Evolutionary conservation across 164 flowering plant genomes (phyloP), one percentile per base, ranked within the genome.

Genomic region (Magnolia changhungtana): DNA sequence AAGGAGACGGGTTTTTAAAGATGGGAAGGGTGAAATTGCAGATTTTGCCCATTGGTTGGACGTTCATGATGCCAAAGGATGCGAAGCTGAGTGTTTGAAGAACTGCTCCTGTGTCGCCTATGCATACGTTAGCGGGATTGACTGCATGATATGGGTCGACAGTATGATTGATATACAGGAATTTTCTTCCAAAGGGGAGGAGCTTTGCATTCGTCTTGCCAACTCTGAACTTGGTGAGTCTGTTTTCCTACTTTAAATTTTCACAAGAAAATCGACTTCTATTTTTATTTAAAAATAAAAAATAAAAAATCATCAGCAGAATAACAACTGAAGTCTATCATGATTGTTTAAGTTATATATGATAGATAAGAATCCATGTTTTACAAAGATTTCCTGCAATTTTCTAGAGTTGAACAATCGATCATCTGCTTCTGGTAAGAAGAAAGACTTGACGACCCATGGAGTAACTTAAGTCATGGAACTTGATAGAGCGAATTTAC

Each of bases 181-280:
- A 19, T 64, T 64, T 64, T 7, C n/a, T 11, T 7, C 21, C 23
- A 19, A 19, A 19, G 80, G 74, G 1, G 20, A 50, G 6, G 71
- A 72, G 29, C 45, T 80, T 4, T 70, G 63, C 29, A 16, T 80
- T 52, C 78, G 78, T 11, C 29, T 80, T 9, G 76, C 79, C 1
- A 0, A 8, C 27, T 80, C 79, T 0, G 82, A 80, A 50, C 19
- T 80, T 11, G 79, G 82, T 76, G 18, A 67, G 80, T 24, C 16
- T 66, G 16, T 66, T 66, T 66, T 66, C 21, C 4, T 10, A 24
- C 29, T 8, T 13, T 9, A 7, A 1, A 9, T 23, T 66, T 5
- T 37, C 45, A 0, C 45, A 37, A 19, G n/a, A 13, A 59, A 14
- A 66, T 66, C 13, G 21, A 11, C 8, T n/a, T n/a, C n/a, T n/a